Conservation (phyloP, 75 land plant genomes). For the Cupressus sempervirens region DNA sequence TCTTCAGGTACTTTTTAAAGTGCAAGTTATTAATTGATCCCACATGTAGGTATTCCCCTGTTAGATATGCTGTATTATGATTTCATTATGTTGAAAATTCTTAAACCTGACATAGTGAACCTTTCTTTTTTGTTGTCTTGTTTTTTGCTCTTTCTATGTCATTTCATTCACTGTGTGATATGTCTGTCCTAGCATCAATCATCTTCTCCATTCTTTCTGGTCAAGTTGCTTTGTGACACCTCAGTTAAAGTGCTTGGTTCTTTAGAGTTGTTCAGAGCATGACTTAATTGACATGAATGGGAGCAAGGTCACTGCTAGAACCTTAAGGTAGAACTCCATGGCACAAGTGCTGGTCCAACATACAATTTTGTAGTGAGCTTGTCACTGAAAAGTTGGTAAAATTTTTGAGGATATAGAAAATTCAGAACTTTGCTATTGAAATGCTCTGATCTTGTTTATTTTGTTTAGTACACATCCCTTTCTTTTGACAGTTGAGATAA, state of each 20-base stretch:
- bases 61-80: background rate
- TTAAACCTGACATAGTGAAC: background rate
- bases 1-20: constrained; percentile 37
- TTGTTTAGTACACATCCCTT: background rate
- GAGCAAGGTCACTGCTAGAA: background rate
- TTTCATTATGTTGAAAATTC: background rate
- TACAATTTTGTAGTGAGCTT: background rate
- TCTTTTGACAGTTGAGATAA: background rate
- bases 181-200: background rate
- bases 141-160: background rate
- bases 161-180: background rate
- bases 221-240: background rate
- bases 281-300: background rate
- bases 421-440: too few species aligned
- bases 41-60: background rate
- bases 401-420: background rate
- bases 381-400: background rate
- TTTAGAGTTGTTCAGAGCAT: background rate
- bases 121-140: background rate
- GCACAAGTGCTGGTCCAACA: background rate
- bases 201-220: background rate
- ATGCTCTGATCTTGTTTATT: background rate
- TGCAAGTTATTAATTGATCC: background rate
- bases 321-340: background rate
- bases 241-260: background rate